These are phyloP conservation scores for Ceratocystiopsis minuta DNA, from an alignment of 2,329 filamentous ascomycete genomes.

Conservation along the genomic window DNA sequence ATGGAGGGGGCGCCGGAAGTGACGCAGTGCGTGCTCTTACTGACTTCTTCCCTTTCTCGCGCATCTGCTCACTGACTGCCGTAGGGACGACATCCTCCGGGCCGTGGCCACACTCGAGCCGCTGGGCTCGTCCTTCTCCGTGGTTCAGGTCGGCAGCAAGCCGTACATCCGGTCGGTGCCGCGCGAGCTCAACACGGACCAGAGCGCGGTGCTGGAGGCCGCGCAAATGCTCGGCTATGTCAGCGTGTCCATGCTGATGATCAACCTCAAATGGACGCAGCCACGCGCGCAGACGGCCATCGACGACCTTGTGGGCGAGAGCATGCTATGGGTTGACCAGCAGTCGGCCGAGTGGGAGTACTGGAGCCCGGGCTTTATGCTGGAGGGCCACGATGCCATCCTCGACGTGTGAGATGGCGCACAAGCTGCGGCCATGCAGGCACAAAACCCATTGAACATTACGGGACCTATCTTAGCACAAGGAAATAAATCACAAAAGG, in stretches of 20 bases:
- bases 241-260: constrained; percentile 70
- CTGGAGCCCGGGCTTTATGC: constrained; percentile 70
- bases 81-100: constrained; percentile 69
- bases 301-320: constrained; percentile 74
- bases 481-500: too few relatives aligned
- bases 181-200: constrained; percentile 87
- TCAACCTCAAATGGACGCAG: constrained; percentile 72
- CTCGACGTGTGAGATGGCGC: constrained; percentile 10
- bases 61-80: too few relatives aligned
- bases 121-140: constrained; percentile 71
- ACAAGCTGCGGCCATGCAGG: too few relatives aligned
- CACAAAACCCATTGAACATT: too few relatives aligned
- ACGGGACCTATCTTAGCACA: too few relatives aligned
- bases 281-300: constrained; percentile 77
- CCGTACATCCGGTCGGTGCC: constrained; percentile 84
- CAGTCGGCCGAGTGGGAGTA: constrained; percentile 81
- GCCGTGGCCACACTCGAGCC: constrained; percentile 78
- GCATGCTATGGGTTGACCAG: constrained; percentile 84
- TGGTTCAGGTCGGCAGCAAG: constrained; percentile 66
- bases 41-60: neutral
- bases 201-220: constrained; percentile 79
- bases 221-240: constrained; percentile 82
- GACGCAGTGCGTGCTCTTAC: constrained; percentile 45
- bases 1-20: constrained; percentile 65
- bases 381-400: constrained; percentile 19